A percentile compares a stretch with the other conserved stretches of the same genome.
phyloP scores from a whole-genome alignment of 2,329 filamentous ascomycete species.

The Curvularia sp. region DNA sequence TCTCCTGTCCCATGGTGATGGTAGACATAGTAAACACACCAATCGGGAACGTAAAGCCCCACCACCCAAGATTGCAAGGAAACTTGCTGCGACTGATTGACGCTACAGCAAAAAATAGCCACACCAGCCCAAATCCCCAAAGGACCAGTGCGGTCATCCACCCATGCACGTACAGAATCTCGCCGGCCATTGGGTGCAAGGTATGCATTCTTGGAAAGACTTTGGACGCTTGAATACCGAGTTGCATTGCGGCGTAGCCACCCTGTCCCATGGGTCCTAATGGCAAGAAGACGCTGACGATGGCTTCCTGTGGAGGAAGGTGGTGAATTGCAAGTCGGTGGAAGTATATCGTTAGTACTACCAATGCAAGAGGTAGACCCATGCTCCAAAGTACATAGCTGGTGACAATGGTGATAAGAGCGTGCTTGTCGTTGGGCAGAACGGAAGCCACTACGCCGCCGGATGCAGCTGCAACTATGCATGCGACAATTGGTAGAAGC shows the following conservation, averaged over 20 bases:
- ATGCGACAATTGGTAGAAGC: slow-evolving; percentile 70
- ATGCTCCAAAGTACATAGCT: slow-evolving; percentile 74
- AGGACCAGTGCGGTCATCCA: slow-evolving; percentile 59
- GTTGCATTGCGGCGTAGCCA: slow-evolving; percentile 64
- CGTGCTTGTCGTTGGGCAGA: slow-evolving; percentile 62
- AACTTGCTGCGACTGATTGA: slow-evolving; percentile 56
- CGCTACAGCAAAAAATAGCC: slow-evolving; percentile 62
- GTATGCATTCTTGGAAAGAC: slow-evolving; percentile 52
- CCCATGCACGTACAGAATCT: slow-evolving; percentile 66
- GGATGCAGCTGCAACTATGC: slow-evolving; percentile 69
- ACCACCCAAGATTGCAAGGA: slow-evolving; percentile 69
- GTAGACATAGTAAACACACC: slow-evolving; percentile 58
- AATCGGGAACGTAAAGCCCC: slow-evolving; percentile 66
- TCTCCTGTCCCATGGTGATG: slow-evolving; percentile 57
- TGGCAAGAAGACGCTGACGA: slow-evolving; percentile 72
- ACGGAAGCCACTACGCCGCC: slow-evolving; percentile 68
- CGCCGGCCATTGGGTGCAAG: slow-evolving; percentile 54
- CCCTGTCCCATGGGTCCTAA: slow-evolving; percentile 72
- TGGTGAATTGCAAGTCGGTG: slow-evolving; percentile 72
- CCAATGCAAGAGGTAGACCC: slow-evolving; percentile 66
- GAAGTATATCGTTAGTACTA: slow-evolving; percentile 71
- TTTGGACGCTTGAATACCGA: slow-evolving; percentile 55
- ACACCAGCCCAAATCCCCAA: slow-evolving; percentile 64
- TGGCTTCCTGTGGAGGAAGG: slow-evolving; percentile 69
- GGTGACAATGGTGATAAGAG: slow-evolving; percentile 66